Evolutionary conservation across 176 grass and related monocot genomes (phyloP), one percentile per base, ranked within the genome.

Genomic region (Panicum miliaceum): DNA sequence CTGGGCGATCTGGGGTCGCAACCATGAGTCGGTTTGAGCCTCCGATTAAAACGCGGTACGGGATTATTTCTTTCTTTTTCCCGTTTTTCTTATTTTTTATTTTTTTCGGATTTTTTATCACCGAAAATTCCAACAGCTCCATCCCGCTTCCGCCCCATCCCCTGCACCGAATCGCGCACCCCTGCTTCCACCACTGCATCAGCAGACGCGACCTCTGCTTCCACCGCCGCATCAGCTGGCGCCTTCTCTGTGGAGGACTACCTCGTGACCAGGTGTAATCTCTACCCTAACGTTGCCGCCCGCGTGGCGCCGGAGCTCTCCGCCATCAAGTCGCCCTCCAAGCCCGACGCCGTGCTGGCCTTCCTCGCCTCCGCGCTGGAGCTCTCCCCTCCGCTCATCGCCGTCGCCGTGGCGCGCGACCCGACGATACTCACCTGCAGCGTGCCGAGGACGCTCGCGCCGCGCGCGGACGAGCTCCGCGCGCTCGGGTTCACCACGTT

Each of bases 381-480:
- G 4, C 78, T 92, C 41, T 36, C 68, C 73, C 26, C 64, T 19
- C 46, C 77, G 32, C 63, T 84, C 80, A 26, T 86, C 46, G 82
- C 57, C 8, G 82, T 53, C 12, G 34, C 82, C 18, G 19, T 89
- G 26, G 53, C 84, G 12, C 57, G 75, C 45, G 64, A 78, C 60
- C 75, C 90, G 29, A 18, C 26, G 57, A 7, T 82, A 45, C 59
- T 92, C 50, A 40, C 81, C 78, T 68, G 80, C 78, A 81, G 71
- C 68, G 82, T 86, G 36, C 72, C 81, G 11, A 77, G 77, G 63
- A 88, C 79, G 45, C 86, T 92, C 8, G 76, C 22, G 27, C 90
- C 90, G 32, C 70, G 74, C 40, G n/a, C 72, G 50, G 23, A 36
- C 68, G 75, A 73, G 32, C 73, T 91, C 38, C 47, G 50, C 15